Conservation (phyloP, 176 grass and related monocot species). For the Ensete ventricosum region DNA sequence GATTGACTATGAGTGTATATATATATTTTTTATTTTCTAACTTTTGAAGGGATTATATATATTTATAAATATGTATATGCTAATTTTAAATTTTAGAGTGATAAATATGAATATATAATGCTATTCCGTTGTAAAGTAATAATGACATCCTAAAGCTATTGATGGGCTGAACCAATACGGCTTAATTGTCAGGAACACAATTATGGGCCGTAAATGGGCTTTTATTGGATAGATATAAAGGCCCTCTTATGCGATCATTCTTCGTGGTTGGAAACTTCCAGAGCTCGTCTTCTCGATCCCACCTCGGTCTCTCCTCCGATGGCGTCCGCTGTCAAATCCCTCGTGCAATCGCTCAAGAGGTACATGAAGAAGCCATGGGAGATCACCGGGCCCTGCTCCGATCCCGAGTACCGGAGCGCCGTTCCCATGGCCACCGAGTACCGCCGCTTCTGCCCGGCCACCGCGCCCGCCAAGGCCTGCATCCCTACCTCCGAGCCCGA, state of each 20-base stretch:
- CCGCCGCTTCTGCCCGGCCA: slow-evolving; percentile 61
- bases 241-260: neutral
- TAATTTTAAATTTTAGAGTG: too few species aligned
- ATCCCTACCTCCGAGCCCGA: slow-evolving; percentile 73
- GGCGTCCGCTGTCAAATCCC: slow-evolving; percentile 37
- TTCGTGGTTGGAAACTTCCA: neutral
- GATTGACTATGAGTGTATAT: too few species aligned
- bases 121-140: too few species aligned
- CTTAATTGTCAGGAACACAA: too few species aligned
- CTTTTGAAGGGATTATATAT: too few species aligned
- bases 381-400: slow-evolving; percentile 83
- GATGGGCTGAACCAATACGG: too few species aligned
- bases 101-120: too few species aligned
- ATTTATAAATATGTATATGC: too few species aligned
- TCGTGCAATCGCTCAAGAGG: slow-evolving; percentile 54
- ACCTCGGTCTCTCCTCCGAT: neutral
- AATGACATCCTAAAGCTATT: too few species aligned
- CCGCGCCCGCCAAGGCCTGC: slow-evolving; percentile 28
- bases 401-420: slow-evolving; percentile 65
- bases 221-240: too few species aligned
- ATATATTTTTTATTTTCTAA: too few species aligned
- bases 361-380: slow-evolving; percentile 98
- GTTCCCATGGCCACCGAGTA: slow-evolving; percentile 49
- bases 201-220: too few species aligned
- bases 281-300: neutral